Base-by-base conservation (phyloP, 129 eudicot species). In the Flaveria ramosissima region DNA sequence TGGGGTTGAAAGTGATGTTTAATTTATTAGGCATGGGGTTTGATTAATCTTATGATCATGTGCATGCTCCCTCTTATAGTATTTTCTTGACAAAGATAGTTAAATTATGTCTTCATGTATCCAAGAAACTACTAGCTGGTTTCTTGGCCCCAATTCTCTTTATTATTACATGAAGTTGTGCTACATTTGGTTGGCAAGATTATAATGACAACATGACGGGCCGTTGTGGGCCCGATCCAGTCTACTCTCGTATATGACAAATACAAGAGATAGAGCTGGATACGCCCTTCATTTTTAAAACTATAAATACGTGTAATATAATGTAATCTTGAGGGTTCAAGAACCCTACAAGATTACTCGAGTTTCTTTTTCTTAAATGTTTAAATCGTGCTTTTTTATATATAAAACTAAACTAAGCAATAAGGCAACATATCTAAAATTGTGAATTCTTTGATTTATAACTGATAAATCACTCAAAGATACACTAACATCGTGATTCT, bases 31-130 rank as follows among this genome's bases (percentile, higher is more conserved):
- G 65, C 13, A 76, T 62, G 19, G 17, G 48, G 52, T 66, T 13
- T 66, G 55, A 64, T 65, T 77, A 52, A 77, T 82, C 41, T 46
- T 70, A 26, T 42, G 30, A 65, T 47, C 79, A 82, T 82, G 82
- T 82, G 82, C 66, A 77, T 77, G 59, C 52, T 77, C 70, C 71
- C 56, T 32, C 65, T 43, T 65, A 27, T 72, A 77, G 55, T 68
- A 71, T 82, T 57, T 66, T 67, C 72, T 65, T 82, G 82, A 72
- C 69, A 77, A 72, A 14, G 82, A 82, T 82, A 82, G 78, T 74
- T 82, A 61, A 47, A 74, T 77, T 12, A 66, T 53, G 81, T 53
- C 56, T 82, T 80, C 78, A 77, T 77, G 30, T 71, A 55, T 68
- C 73, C 73, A 75, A 81, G 62, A 81, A 72, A 68, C 42, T 64